Base-by-base conservation (phyloP, 2,329 filamentous ascomycete genomes). In the Pseudogymnoascus sp. region DNA sequence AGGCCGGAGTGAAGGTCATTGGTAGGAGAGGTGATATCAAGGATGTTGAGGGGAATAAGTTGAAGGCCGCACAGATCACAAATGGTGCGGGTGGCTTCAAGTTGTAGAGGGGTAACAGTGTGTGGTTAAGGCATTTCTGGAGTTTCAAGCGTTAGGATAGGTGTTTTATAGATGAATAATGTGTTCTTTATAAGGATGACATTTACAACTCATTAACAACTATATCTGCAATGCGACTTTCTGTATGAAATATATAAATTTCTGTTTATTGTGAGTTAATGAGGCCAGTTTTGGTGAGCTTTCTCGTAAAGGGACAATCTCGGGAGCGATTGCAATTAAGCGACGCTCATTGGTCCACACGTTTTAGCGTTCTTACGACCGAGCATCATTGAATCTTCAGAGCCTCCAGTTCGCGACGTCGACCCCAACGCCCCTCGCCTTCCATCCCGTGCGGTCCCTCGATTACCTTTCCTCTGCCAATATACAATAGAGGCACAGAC, bases 1-100 rank as follows among this genome's bases (percentile, higher is more conserved):
- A 89, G 82, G 92, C 90, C 61, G 90, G 90, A 65, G 93, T 97
- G 70, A 93, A 89, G 81, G 84, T 98, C 65, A 95, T 97, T 77
- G 93, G 92, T 66, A 90, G 89, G 77, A 93, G 91, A 80, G 93
- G 93, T 61, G 88, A 93, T 75, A 78, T 96, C 62, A 88, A 88
- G 16, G 89, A 96, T 77, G 83, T 96, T 35, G 87, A 95, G 69
- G 93, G 93, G 31, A 91, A 89, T 71, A 89, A 90, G 78, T 82
- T 89, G 46, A 81, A 81, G 74, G 79, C 76, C 50, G 76, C 75
- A 37, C 81, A 78, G 72, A 73, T 76, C n/a, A 73, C 77, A 43
- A 81, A 80, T 60, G 84, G 84, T 64, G 73, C 70, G 59, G 81
- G 83, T 64, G 81, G 78, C 64, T 87, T 83, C 71, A 89, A 89